A percentile compares a stretch with the other conserved stretches of the same genome.
Conservation (phyloP, 1,284 basidiomycete species). For the Ceratobasidium sp. region DNA sequence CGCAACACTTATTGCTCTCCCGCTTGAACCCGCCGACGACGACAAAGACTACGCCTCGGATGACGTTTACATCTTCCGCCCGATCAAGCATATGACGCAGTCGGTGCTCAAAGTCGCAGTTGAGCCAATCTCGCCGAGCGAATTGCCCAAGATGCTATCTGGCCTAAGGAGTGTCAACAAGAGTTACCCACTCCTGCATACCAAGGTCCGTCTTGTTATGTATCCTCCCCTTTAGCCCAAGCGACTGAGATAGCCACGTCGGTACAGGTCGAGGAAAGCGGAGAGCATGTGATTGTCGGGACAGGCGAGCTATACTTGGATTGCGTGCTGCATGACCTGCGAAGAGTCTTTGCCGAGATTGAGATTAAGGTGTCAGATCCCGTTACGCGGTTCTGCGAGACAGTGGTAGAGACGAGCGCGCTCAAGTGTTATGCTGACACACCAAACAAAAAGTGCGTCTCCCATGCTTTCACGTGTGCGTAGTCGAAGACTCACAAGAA, state of each 20-base stretch:
- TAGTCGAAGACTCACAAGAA: background rate
- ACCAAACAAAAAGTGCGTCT: constrained; percentile 92
- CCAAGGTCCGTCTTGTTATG: too few species aligned
- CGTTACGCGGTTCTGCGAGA: too few species aligned
- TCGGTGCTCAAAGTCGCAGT: constrained; percentile 99
- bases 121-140: constrained; percentile 96
- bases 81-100: constrained; percentile 95
- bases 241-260: background rate
- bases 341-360: constrained; percentile 93
- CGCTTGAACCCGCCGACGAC: constrained; percentile 51
- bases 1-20: constrained; percentile 84
- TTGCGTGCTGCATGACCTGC: constrained; percentile 95
- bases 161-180: too few species aligned
- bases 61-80: too few species aligned
- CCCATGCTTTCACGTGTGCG: constrained; percentile 25
- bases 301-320: constrained; percentile 98
- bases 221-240: too few species aligned
- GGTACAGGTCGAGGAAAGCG: constrained; percentile 77
- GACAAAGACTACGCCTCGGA: too few species aligned
- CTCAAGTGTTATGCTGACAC: constrained; percentile 99
- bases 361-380: constrained; percentile 65
- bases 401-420: too few species aligned
- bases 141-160: constrained; percentile 98
- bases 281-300: constrained; percentile 95
- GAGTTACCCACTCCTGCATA: too few species aligned